Evolutionary conservation across 345 rosid genomes (phyloP).

Genomic region (Acer yangbiense): DNA sequence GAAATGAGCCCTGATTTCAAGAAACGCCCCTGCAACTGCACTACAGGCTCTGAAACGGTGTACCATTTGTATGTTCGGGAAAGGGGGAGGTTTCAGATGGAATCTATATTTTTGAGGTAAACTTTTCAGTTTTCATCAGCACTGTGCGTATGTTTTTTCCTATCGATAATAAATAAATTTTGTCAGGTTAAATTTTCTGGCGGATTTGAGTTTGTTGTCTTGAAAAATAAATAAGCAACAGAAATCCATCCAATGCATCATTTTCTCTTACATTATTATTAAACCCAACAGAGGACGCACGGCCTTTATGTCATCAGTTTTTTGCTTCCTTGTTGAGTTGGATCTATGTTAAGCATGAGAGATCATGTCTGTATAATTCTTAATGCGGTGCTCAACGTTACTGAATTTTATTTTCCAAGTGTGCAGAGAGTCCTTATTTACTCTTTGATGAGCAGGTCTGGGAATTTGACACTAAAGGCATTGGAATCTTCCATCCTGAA

Average conservation of each 20-base stretch:
- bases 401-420: too few relatives aligned
- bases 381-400: neutral
- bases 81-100: slow-evolving; percentile 84
- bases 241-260: neutral
- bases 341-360: neutral
- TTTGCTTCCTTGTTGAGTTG: neutral
- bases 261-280: neutral
- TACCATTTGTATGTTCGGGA: slow-evolving; percentile 82
- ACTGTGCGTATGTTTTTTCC: too few relatives aligned
- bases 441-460: slow-evolving; percentile 42
- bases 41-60: slow-evolving; percentile 61
- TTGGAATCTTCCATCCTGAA: slow-evolving; percentile 58
- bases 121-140: neutral
- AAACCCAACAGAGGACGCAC: neutral
- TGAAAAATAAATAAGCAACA: neutral
- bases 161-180: neutral
- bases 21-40: slow-evolving; percentile 88
- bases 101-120: slow-evolving; percentile 86
- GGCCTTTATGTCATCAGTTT: neutral
- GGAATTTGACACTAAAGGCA: slow-evolving; percentile 53
- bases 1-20: slow-evolving; percentile 54
- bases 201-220: neutral
- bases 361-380: too few relatives aligned
- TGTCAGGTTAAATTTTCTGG: neutral
- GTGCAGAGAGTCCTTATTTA: too few relatives aligned